A percentile compares a stretch with the other conserved stretches of the same genome.
phyloP scores from a whole-genome alignment of 2,329 filamentous ascomycete genomes.

The Xylaria polymorpha region DNA sequence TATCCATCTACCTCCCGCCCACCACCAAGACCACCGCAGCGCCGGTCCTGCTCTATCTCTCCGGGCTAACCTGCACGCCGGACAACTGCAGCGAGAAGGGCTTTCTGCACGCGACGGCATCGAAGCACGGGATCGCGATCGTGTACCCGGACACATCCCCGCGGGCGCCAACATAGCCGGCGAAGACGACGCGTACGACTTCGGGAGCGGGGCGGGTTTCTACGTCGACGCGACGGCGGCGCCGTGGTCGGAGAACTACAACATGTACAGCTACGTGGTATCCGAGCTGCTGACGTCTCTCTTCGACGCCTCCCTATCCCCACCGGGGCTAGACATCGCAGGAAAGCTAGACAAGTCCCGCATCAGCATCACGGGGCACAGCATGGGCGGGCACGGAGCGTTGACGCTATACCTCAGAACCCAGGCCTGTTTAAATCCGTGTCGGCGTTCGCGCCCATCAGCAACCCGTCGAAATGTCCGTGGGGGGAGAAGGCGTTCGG shows the following conservation, averaged over 20 bases:
- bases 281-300: slow-evolving; percentile 83
- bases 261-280: slow-evolving; percentile 95
- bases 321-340: slow-evolving; percentile 47
- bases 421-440: slow-evolving; percentile 90
- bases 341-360: slow-evolving; percentile 73
- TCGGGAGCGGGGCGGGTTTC: slow-evolving; percentile 92
- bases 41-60: slow-evolving; percentile 91
- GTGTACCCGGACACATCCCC: slow-evolving; percentile 96
- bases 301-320: slow-evolving; percentile 59
- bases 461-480: slow-evolving; percentile 84
- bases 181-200: slow-evolving; percentile 91
- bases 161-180: slow-evolving; percentile 83
- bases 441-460: slow-evolving; percentile 89
- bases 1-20: slow-evolving; percentile 92
- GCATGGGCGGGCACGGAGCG: slow-evolving; percentile 97
- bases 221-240: slow-evolving; percentile 86
- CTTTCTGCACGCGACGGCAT: slow-evolving; percentile 89
- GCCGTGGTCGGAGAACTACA: slow-evolving; percentile 83
- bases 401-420: slow-evolving; percentile 91
- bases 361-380: slow-evolving; percentile 91
- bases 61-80: slow-evolving; percentile 92
- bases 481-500: slow-evolving; percentile 97
- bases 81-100: slow-evolving; percentile 87
- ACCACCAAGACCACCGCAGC: slow-evolving; percentile 68
- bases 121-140: slow-evolving; percentile 85